phyloP scores from a whole-genome alignment of 805 yeast genomes.

The Ascoidea rubescens region DNA sequence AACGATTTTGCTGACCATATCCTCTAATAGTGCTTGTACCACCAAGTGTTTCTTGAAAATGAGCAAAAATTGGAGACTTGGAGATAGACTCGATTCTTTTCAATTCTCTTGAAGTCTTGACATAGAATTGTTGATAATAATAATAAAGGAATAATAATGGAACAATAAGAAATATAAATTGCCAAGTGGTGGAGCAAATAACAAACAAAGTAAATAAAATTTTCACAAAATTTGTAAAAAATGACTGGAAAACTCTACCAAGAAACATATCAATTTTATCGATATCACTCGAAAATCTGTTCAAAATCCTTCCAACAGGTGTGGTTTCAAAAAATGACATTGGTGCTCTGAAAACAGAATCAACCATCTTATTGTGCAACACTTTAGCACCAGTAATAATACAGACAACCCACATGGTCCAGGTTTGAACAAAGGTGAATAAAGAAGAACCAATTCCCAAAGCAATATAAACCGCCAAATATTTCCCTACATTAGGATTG shows the following conservation, averaged over 20 bases:
- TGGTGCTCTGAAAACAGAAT: conserved; percentile 69
- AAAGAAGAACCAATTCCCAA: conserved; percentile 60
- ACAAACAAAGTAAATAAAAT: conserved; percentile 69
- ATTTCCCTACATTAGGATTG: conserved; percentile 62
- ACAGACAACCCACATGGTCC: conserved; percentile 67
- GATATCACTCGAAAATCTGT: conserved; percentile 84
- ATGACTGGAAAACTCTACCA: conserved; percentile 59
- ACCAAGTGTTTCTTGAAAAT: conserved; percentile 68
- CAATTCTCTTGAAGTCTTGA: conserved; percentile 68
- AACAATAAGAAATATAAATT: conserved; percentile 52
- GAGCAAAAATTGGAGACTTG: conserved; percentile 70
- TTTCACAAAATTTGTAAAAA: conserved; percentile 44
- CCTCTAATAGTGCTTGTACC: conserved; percentile 72
- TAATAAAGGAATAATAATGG: conserved; percentile 58
- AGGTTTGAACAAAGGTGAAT: conserved; percentile 47
- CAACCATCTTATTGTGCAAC: conserved; percentile 66
- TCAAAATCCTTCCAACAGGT: conserved; percentile 83
- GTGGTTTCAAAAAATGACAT: conserved; percentile 95
- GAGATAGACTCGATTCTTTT: conserved; percentile 74
- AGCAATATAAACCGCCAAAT: conserved; percentile 60
- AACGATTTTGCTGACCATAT: conserved; percentile 50
- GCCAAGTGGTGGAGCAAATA: conserved; percentile 81
- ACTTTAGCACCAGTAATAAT: conserved; percentile 70
- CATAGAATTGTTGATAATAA: conserved; percentile 63
- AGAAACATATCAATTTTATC: conserved; percentile 74